Base-by-base conservation (phyloP, 2,329 filamentous ascomycete genomes). In the Ilyonectria sp. region DNA sequence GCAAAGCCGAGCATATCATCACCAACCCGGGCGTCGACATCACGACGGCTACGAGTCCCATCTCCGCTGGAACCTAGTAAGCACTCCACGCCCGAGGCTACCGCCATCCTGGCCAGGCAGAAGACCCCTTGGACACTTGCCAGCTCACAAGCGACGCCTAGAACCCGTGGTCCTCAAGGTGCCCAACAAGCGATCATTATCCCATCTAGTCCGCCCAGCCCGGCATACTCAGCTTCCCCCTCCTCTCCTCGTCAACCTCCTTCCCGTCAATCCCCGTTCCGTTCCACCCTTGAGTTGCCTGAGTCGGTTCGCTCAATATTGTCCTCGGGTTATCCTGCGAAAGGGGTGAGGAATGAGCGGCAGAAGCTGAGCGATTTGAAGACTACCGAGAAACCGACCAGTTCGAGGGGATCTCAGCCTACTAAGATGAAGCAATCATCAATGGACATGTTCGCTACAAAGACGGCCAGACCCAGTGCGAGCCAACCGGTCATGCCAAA, bases 61-160 rank as follows among this genome's bases (percentile, higher is more conserved):
- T 72, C 71, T 23, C 74, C 74, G 29, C 63, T 75, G 69, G 70
- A 74, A 64, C 65, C 75, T 73, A 82, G 80, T 82, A 82, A 82
- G 80, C 79, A 79, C 74, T 65, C 76, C 71, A 65, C 65, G 73
- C 70, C 71, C 65, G 72, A 69, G 66, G 69, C 71, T 53, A 67
- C 69, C 47, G 70, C 70, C 60, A 74, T 59, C 58, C 69, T 73
- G 65, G 68, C 68, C 61, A 68, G 70, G 63, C 55, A 70, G 50
- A 68, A 68, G 66, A 69, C 79, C 68, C 76, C 79, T 59, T 82
- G 83, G 81, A 80, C 79, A 63, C 79, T 81, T 71, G 77, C 77
- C 71, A 78, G 81, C 83, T 85, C 82, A 85, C 84, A 81, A 74
- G 69, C 71, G 63, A 74, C 75, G 70, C 81, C 82, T 79, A 85